Conservation (phyloP, 2,329 filamentous ascomycete species). For the Chrysosporium queenslandicum region DNA sequence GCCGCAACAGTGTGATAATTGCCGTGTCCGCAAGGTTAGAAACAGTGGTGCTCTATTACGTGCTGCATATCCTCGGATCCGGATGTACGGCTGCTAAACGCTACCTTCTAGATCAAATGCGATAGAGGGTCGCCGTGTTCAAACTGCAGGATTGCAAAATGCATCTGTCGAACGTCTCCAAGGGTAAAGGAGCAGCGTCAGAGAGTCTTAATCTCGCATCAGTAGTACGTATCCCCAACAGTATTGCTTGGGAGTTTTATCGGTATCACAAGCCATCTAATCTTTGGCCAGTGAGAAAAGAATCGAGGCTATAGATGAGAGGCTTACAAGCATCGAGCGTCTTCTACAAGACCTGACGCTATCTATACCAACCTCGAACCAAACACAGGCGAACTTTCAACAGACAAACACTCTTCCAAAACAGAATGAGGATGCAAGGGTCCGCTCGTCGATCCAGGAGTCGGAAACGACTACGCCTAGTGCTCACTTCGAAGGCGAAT, state of each 20-base stretch:
- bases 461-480: constrained; percentile 18
- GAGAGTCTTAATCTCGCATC: constrained; percentile 18
- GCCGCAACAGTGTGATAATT: constrained; percentile 16
- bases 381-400: constrained; percentile 21
- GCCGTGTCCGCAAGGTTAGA: constrained; percentile 17
- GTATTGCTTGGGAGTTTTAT: too few species aligned
- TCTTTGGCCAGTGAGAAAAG: constrained; percentile 39
- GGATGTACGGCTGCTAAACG: not conserved
- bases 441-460: not conserved
- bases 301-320: constrained; percentile 44
- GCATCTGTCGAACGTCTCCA: constrained; percentile 16
- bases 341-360: constrained; percentile 29
- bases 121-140: constrained; percentile 18
- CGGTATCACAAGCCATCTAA: too few species aligned
- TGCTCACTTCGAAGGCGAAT: constrained; percentile 41
- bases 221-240: constrained; percentile 18
- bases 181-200: constrained; percentile 17
- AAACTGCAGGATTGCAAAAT: constrained; percentile 15
- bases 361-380: constrained; percentile 8
- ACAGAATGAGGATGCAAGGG: constrained; percentile 22
- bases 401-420: constrained; percentile 20
- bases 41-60: not conserved
- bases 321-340: constrained; percentile 41
- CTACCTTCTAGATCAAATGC: constrained; percentile 17
- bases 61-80: not conserved